Evolutionary conservation across 2,329 filamentous ascomycete species (phyloP).

Genomic region (Trichoderma arundinaceum): DNA sequence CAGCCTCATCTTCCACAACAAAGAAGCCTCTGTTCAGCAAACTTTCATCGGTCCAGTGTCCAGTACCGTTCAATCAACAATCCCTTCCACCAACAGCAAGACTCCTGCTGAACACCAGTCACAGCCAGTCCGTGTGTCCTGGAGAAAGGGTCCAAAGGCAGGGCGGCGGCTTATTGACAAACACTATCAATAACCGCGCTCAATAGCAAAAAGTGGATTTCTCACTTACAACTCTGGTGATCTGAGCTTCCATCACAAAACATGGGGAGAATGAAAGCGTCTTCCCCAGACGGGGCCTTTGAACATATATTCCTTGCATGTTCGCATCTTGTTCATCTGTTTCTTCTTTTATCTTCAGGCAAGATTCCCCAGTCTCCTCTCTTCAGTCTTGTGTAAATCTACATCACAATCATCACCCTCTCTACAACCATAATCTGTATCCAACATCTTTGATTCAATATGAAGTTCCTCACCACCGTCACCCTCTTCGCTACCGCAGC

Average conservation of each 20-base stretch:
- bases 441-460: constrained; percentile 29
- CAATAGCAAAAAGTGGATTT: constrained; percentile 23
- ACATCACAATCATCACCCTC: background rate
- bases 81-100: background rate
- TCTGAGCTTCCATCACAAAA: constrained; percentile 10
- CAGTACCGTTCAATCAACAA: background rate
- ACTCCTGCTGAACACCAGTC: background rate
- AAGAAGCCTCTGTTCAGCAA: background rate
- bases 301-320: constrained; percentile 15
- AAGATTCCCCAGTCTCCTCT: constrained; percentile 12
- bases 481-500: constrained; percentile 35
- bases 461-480: constrained; percentile 42
- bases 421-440: background rate
- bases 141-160: background rate
- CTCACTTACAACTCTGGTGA: background rate
- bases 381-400: background rate
- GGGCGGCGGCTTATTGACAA: constrained; percentile 25
- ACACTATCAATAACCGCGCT: constrained; percentile 20
- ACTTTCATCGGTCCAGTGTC: background rate
- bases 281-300: background rate
- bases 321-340: background rate
- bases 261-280: background rate
- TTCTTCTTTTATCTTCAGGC: background rate
- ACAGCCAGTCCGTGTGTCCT: background rate
- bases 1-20: background rate